phyloP scores from a whole-genome alignment of 371 early-diverging fungal species.

The Rhizopus microsporus region DNA sequence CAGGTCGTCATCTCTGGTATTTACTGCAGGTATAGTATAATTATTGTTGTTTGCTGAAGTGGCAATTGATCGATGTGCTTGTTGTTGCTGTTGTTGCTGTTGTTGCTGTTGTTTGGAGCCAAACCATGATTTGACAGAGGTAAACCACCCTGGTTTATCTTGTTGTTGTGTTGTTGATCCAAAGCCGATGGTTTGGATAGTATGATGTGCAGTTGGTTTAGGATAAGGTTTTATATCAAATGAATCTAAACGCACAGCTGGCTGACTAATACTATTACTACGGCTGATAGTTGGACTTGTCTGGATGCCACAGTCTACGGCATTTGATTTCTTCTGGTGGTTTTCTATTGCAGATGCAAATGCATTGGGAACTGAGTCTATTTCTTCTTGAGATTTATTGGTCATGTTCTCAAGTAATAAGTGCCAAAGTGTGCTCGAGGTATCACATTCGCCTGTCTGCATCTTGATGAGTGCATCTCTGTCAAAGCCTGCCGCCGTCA shows the following conservation, averaged over 20 bases:
- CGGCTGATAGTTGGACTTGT: neutral
- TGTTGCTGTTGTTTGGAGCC: neutral
- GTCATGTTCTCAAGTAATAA: slow-evolving; percentile 56
- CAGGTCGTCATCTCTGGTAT: slow-evolving; percentile 4
- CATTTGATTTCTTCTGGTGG: slow-evolving; percentile 4
- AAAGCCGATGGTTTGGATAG: slow-evolving; percentile 1
- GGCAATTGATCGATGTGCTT: slow-evolving; percentile 15
- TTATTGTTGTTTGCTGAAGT: slow-evolving; percentile 21
- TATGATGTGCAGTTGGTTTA: slow-evolving; percentile 16
- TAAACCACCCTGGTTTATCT: slow-evolving; percentile 9
- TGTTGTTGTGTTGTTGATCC: slow-evolving; percentile 1
- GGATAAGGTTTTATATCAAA: slow-evolving; percentile 18
- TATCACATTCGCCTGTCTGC: slow-evolving; percentile 67
- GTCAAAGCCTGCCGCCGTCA: slow-evolving; percentile 70
- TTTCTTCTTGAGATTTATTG: neutral
- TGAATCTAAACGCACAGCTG: too few relatives aligned
- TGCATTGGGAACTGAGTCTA: slow-evolving; percentile 17
- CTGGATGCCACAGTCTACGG: slow-evolving; percentile 17
- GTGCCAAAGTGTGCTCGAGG: slow-evolving; percentile 74
- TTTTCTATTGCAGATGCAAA: slow-evolving; percentile 21
- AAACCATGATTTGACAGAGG: slow-evolving; percentile 16
- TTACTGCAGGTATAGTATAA: slow-evolving; percentile 12
- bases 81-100: slow-evolving; percentile 12
- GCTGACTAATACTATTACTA: neutral
- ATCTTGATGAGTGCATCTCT: slow-evolving; percentile 63